Base-by-base conservation (phyloP, 1,139 yeast species). In the Yamadazyma trypodendri region DNA sequence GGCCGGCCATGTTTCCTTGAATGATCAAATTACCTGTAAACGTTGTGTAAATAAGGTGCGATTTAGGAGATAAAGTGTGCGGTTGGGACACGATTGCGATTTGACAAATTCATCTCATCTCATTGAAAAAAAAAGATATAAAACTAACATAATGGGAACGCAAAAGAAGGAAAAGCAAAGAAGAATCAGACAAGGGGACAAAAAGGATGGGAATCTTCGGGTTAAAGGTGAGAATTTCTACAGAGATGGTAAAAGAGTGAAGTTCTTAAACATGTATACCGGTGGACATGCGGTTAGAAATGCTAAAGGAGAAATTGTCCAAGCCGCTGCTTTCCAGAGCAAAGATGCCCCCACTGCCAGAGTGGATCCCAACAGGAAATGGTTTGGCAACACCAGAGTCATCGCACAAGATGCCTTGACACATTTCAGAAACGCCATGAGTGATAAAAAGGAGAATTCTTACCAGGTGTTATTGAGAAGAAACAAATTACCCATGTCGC, bases 301-400 rank as follows among this genome's bases (percentile, higher is more conserved):
- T 60, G 88, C 89, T 37, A 74, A 77, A 44, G 98, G 98, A 54
- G 96, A 89, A 30, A 75, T 90, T 41, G 75, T 88, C 37, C 75
- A 78, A 56, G 96, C 96, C 32, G 97, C 97, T 14, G 83, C 80
- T 27, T 77, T 90, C 44, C 98, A 92, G 61, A 83, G 87, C 49
- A 81, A 89, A 3, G 94, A 89, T 48, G 75, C 87, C 24, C 97
- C 97, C 14, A 79, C 74, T 46, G 98, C 97, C 1, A 75, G 98
- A 49, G 95, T 92, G 32, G 96, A 88, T 57, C 98, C 98, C 4
- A 90, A 92, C 61, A 79, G 96, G 59, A 80, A 92, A 55, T 92
- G 98, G 98, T 94, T 92, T 58, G 97, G 97, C 37, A 92, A 89
- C 63, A 89, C 98, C 20, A 79, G 98, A 55, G 98, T 92, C 32